Percentiles rank a stretch among this genome's conserved stretches.
Evolutionary conservation across 2,329 filamentous ascomycete genomes (phyloP).

Genomic region (Xylaria sp.): DNA sequence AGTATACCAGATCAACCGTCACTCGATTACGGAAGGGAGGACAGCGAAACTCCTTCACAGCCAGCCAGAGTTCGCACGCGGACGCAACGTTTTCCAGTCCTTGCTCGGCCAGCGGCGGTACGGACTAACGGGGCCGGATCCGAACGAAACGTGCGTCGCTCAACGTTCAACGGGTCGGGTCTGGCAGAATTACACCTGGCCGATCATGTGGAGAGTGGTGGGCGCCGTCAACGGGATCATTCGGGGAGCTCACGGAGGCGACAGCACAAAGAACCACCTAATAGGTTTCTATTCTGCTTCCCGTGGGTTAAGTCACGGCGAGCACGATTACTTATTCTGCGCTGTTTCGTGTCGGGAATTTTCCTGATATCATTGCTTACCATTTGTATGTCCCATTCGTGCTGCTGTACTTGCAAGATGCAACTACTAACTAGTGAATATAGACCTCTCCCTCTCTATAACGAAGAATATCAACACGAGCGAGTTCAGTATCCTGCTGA

Average conservation of each 20-base stretch:
- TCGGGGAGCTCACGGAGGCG: conserved; percentile 26
- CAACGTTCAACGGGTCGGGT: conserved; percentile 49
- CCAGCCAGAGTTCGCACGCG: conserved; percentile 10
- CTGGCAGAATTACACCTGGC: conserved; percentile 56
- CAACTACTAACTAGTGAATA: neutral
- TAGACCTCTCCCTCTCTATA: conserved; percentile 76
- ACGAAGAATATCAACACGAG: conserved; percentile 66
- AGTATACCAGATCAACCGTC: conserved; percentile 43
- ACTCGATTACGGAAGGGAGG: conserved; percentile 13
- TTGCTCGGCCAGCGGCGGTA: conserved; percentile 36
- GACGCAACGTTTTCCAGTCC: conserved; percentile 28
- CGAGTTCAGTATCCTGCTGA: conserved; percentile 80
- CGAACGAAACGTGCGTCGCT: conserved; percentile 25
- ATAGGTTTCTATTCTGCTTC: conserved; percentile 59
- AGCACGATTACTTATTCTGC: conserved; percentile 61
- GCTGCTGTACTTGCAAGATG: neutral
- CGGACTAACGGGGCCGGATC: conserved; percentile 19
- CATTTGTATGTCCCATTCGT: conserved; percentile 63
- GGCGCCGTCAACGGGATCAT: conserved; percentile 42
- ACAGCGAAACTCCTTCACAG: conserved; percentile 10
- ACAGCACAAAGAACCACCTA: conserved; percentile 39
- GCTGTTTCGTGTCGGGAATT: conserved; percentile 68
- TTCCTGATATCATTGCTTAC: conserved; percentile 64
- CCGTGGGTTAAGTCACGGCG: conserved; percentile 60
- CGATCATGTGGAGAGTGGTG: conserved; percentile 49